Base-by-base conservation (phyloP, 352 stramenopile species). In the Halophytophthora polymorphica region DNA sequence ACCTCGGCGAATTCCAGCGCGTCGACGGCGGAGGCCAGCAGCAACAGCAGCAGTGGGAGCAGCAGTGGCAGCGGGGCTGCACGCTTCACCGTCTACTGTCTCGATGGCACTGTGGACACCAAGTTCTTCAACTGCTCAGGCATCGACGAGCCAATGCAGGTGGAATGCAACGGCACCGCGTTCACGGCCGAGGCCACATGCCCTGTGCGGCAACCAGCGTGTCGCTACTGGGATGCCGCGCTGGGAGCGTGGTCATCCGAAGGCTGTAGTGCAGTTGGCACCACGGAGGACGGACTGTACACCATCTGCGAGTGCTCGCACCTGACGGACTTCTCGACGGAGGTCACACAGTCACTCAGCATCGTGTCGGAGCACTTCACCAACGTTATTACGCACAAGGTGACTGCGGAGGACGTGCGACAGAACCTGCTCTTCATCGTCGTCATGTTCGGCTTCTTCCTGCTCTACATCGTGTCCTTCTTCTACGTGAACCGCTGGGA, bases 241-340 rank as follows among this genome's bases (percentile, higher is more conserved):
- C 67, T 51, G 33, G 69, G 60, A 14, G 55, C 47, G 3, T 90
- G 79, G 79, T 87, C 79, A 0, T 80, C 79, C 1, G 62, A 84
- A 2, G 79, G 79, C 2, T 90, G 79, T 35, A 28, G 43, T 19
- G 66, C 70, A 7, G 71, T 69, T 7, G 77, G 72, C 12, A 86
- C 70, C 8, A 86, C 72, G 2, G 68, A 70, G 22, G 71, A 88
- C 23, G 71, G 72, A 1, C 58, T 77, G n/a, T 88, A 87, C 42
- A 90, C 74, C 22, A 83, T 88, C 23, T 90, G 79, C 42, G 69
- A 83, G 41, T 90, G 79, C 50, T 83, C 65, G 14, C 79, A 90
- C 58, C 58, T 90, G 33, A 90, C 79, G 0, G 79, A 90, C 44
- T 90, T 90, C 29, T 75, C 72, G 3, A 85, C 79, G 0, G 61